Conservation (phyloP, 2,329 filamentous ascomycete genomes). For the Fusarium sp. region DNA sequence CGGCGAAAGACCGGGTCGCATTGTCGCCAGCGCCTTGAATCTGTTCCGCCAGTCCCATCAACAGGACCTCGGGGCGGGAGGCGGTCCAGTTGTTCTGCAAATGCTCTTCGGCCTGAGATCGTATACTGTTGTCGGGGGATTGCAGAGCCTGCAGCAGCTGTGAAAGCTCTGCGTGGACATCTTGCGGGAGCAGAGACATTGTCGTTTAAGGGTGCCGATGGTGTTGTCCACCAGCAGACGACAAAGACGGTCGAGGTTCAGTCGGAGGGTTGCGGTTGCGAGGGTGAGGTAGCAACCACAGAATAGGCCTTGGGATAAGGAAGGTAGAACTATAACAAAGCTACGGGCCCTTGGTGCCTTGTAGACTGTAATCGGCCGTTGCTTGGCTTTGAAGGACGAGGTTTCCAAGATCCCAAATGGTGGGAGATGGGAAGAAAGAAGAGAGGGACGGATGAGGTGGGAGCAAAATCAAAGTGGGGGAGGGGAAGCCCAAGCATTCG, state of each 20-base stretch:
- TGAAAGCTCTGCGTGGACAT: constrained; percentile 85
- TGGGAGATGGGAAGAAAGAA: constrained; percentile 43
- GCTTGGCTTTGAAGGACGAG: constrained; percentile 37
- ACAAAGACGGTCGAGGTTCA: constrained; percentile 29
- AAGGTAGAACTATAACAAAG: constrained; percentile 18
- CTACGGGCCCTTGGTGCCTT: constrained; percentile 37
- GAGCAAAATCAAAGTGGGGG: constrained; percentile 45
- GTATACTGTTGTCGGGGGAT: constrained; percentile 86
- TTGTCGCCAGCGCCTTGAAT: constrained; percentile 81
- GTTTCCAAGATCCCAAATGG: constrained; percentile 43
- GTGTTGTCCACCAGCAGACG: constrained; percentile 49
- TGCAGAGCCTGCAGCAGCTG: constrained; percentile 90
- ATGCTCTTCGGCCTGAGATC: constrained; percentile 89
- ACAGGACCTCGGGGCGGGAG: constrained; percentile 82
- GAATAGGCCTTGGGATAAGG: not conserved
- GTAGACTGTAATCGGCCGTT: constrained; percentile 35
- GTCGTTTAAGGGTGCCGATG: constrained; percentile 45
- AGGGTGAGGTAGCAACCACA: constrained; percentile 5
- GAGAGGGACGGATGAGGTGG: constrained; percentile 42
- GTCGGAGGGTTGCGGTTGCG: constrained; percentile 14
- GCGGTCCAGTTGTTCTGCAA: constrained; percentile 90
- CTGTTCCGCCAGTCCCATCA: constrained; percentile 96
- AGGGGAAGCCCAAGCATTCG: constrained; percentile 41
- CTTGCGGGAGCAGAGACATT: constrained; percentile 89
- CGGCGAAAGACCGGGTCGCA: constrained; percentile 87